phyloP scores from a whole-genome alignment of 176 grass and related monocot genomes.

The Thalia dealbata region DNA sequence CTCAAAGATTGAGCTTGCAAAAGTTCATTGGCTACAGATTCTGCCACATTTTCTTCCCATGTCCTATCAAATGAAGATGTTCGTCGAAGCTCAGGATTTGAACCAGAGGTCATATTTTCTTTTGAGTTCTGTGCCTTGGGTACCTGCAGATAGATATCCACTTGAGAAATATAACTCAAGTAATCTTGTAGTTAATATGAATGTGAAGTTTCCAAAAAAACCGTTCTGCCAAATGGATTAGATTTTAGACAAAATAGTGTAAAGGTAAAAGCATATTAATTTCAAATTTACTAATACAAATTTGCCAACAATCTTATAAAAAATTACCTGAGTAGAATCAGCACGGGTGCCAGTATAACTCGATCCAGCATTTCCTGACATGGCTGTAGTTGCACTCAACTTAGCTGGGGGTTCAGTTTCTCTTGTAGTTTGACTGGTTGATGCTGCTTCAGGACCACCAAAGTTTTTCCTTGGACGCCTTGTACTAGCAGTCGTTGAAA shows the following conservation, averaged over 20 bases:
- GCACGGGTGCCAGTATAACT: constrained; percentile 33
- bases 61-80: constrained; percentile 74
- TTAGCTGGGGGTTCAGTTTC: constrained; percentile 55
- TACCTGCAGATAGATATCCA: constrained; percentile 41
- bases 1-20: constrained; percentile 42
- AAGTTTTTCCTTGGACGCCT: constrained; percentile 72
- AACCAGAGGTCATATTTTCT: constrained; percentile 94
- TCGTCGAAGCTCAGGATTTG: constrained; percentile 62
- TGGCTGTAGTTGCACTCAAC: constrained; percentile 36
- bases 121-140: constrained; percentile 90
- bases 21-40: constrained; percentile 51
- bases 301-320: background rate
- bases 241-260: background rate
- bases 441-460: constrained; percentile 52
- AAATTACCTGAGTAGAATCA: constrained; percentile 57
- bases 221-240: background rate
- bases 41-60: constrained; percentile 53
- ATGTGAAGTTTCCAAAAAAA: background rate
- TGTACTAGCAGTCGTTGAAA: constrained; percentile 83
- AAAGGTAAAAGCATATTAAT: background rate
- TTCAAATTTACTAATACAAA: background rate
- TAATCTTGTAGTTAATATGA: background rate
- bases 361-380: constrained; percentile 36
- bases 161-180: background rate
- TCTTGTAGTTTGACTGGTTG: constrained; percentile 60